These are phyloP conservation scores for Obelidium mucronatum DNA, from an alignment of 192 early-diverging fungal species.

Conservation along the genomic window DNA sequence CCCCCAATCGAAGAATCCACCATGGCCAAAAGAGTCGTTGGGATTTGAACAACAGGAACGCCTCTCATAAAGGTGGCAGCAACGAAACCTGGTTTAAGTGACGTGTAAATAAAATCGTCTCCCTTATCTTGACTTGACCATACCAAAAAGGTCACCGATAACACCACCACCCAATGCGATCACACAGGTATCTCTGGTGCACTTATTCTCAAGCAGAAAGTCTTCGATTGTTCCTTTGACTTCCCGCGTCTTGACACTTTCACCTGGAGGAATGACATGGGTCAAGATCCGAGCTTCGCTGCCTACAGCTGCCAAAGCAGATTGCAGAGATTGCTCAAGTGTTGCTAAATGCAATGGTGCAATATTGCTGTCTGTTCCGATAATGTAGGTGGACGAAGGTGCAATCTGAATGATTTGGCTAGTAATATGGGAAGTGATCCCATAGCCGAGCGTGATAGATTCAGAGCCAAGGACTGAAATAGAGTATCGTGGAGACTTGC, in stretches of 20 bases:
- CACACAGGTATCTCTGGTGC: conserved; percentile 92
- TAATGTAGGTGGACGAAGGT: conserved; percentile 81
- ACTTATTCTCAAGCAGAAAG: conserved; percentile 81
- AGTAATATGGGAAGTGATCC: conserved; percentile 76
- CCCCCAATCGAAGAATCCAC: conserved; percentile 98
- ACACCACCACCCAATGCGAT: conserved; percentile 97
- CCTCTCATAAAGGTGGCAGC: conserved; percentile 99
- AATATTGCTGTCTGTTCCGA: conserved; percentile 90
- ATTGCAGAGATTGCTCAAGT: neutral
- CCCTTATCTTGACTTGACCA: neutral
- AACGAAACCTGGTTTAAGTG: conserved; percentile 79
- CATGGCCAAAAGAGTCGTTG: conserved; percentile 96
- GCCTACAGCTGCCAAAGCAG: conserved; percentile 3
- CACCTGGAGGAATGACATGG: conserved; percentile 86
- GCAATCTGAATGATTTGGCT: conserved; percentile 76
- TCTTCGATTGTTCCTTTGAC: conserved; percentile 91
- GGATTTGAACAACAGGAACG: conserved; percentile 89
- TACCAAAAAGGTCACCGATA: conserved; percentile 92
- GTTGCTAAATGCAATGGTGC: conserved; percentile 72
- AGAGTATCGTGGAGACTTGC: conserved; percentile 14
- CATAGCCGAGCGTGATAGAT: conserved; percentile 83
- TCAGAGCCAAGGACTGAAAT: conserved; percentile 88
- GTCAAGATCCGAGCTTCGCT: conserved; percentile 60
- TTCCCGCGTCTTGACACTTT: conserved; percentile 86
- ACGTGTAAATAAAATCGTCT: no score